A percentile compares a stretch with the other conserved stretches of the same genome.
phyloP scores from a whole-genome alignment of 345 rosid species.

The Erysimum cheiranthoides region DNA sequence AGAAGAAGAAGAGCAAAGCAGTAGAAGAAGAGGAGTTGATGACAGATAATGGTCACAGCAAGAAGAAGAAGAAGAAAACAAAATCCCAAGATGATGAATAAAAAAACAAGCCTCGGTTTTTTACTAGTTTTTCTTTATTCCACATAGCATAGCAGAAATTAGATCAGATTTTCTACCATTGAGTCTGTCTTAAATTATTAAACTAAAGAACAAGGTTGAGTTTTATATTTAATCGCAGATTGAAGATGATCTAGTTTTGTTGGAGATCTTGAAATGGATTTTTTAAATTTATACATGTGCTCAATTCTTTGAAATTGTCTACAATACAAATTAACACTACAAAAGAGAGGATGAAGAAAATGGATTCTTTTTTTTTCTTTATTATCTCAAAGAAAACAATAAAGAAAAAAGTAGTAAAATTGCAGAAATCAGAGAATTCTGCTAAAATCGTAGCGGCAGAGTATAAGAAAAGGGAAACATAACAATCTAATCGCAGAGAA shows the following conservation, averaged over 20 bases:
- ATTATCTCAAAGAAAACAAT: constrained; percentile 18
- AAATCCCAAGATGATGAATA: constrained; percentile 52
- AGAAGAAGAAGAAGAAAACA: constrained; percentile 52
- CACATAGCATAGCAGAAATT: background rate
- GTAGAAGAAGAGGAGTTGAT: constrained; percentile 56
- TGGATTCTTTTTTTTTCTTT: background rate
- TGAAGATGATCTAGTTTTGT: background rate
- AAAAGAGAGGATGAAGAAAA: background rate
- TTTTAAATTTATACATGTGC: background rate
- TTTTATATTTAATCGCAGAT: background rate
- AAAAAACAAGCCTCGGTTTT: constrained; percentile 9
- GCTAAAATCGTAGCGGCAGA: constrained; percentile 6
- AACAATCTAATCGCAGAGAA: constrained; percentile 62
- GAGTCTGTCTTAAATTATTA: background rate
- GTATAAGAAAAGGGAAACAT: too few species aligned
- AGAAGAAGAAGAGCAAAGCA: constrained; percentile 50
- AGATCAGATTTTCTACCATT: background rate
- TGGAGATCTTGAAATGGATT: background rate
- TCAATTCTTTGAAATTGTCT: background rate
- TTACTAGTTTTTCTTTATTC: background rate
- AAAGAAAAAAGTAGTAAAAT: background rate
- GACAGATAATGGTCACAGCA: constrained; percentile 44
- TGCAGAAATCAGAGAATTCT: constrained; percentile 50
- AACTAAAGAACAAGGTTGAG: background rate
- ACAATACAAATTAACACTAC: background rate